Evolutionary conservation across 768 basidiomycete species (phyloP).

Genomic region (Asterophora lycoperdoides): DNA sequence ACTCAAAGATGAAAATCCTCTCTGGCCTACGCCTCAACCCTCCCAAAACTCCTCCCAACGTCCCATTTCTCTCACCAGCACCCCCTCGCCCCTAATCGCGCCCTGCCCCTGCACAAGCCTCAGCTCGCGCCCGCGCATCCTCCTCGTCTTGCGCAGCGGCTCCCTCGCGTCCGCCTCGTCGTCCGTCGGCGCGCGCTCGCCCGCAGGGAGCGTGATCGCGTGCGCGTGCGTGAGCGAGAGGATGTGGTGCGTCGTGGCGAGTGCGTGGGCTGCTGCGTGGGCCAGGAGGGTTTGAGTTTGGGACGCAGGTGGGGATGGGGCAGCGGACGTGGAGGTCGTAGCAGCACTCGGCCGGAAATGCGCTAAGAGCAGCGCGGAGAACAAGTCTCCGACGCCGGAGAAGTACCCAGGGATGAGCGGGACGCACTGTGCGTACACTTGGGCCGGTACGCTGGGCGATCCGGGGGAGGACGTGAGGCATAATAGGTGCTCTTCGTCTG

Average conservation of each 20-base stretch:
- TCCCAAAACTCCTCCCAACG: constrained; percentile 48
- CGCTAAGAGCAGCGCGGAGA: constrained; percentile 86
- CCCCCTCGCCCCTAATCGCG: constrained; percentile 48
- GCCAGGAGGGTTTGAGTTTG: constrained; percentile 39
- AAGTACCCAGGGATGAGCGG: constrained; percentile 87
- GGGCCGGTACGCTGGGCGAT: constrained; percentile 20
- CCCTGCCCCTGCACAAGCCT: constrained; percentile 76
- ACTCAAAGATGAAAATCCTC: no score
- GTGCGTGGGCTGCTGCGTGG: constrained; percentile 59
- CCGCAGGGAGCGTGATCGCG: constrained; percentile 52
- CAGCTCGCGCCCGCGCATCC: constrained; percentile 86
- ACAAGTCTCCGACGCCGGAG: constrained; percentile 95
- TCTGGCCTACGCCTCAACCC: not conserved
- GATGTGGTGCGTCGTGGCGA: constrained; percentile 74
- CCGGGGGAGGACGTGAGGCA: constrained; percentile 66
- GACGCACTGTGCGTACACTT: constrained; percentile 67
- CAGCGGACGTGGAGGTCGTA: not conserved
- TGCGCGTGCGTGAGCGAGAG: constrained; percentile 56
- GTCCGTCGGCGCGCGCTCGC: constrained; percentile 61
- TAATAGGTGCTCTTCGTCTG: constrained; percentile 53
- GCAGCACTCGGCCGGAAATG: constrained; percentile 46
- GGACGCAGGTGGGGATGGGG: not conserved
- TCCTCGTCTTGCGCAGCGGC: constrained; percentile 57
- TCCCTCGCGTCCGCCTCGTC: constrained; percentile 69
- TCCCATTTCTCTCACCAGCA: constrained; percentile 32